Conservation (phyloP, 83 land plant species). For the Diphasiastrum complanatum region DNA sequence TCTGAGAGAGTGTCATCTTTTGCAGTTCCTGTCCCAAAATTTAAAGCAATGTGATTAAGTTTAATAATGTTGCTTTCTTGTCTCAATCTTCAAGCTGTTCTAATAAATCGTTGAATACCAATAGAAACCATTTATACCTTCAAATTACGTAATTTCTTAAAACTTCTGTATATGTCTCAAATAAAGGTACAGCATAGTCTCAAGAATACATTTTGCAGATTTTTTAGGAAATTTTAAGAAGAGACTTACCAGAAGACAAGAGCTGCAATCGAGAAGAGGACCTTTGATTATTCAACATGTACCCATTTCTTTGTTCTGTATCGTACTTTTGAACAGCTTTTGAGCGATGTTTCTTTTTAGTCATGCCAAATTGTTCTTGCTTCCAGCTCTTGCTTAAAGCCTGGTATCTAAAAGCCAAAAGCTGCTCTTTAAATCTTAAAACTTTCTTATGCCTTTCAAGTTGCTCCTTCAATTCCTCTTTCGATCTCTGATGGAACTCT, state of each 20-base stretch:
- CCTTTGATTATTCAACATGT: conserved; percentile 13
- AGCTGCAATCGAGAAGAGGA: conserved; percentile 16
- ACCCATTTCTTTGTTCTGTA: conserved; percentile 14
- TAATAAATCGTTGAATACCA: too few species aligned
- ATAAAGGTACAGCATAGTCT: too few species aligned
- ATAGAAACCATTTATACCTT: too few species aligned
- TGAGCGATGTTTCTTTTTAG: conserved; percentile 20
- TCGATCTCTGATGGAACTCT: conserved; percentile 19
- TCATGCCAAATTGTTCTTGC: conserved; percentile 24
- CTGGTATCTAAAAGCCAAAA: conserved; percentile 33
- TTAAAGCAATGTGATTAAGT: too few species aligned
- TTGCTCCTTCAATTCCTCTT: conserved; percentile 17
- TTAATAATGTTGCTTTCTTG: too few species aligned
- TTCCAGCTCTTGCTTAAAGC: conserved; percentile 29
- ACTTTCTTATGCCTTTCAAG: conserved; percentile 11
- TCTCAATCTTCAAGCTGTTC: too few species aligned
- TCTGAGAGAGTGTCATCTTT: conserved; percentile 27
- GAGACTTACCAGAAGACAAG: conserved; percentile 1
- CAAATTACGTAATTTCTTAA: too few species aligned
- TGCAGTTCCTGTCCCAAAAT: conserved; percentile 17
- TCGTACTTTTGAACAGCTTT: conserved; percentile 21
- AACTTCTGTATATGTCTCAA: too few species aligned
- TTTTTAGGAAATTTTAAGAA: too few species aligned
- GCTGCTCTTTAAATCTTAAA: conserved; percentile 25
- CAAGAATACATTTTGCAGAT: too few species aligned